Conservation (phyloP, 805 yeast species). For the Metschnikowia noctiluminum region DNA sequence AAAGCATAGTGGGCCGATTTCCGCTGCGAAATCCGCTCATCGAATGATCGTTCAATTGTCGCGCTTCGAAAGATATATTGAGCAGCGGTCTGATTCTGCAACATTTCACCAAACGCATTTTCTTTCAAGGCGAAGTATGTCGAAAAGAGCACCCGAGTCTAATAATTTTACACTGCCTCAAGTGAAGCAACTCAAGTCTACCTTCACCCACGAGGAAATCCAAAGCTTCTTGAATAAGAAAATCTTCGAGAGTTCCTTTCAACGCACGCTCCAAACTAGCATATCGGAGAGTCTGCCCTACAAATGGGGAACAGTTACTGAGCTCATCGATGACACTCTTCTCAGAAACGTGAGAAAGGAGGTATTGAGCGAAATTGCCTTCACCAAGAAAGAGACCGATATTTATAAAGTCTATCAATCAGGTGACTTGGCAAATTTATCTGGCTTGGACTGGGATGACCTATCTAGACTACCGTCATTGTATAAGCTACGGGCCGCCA, state of each 20-base stretch:
- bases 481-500: constrained; percentile 76
- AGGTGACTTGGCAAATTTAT: constrained; percentile 88
- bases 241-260: constrained; percentile 45
- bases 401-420: constrained; percentile 88
- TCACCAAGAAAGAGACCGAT: constrained; percentile 95
- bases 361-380: constrained; percentile 76
- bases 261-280: constrained; percentile 34
- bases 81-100: no score
- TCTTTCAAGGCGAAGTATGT: constrained; percentile 4
- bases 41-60: background rate
- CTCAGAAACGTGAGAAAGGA: constrained; percentile 80
- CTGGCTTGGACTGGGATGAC: constrained; percentile 79
- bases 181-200: constrained; percentile 8
- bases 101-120: no score
- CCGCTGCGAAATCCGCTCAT: background rate
- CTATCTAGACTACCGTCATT: constrained; percentile 69
- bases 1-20: background rate
- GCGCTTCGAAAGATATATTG: no score
- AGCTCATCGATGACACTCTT: constrained; percentile 71
- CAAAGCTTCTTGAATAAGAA: constrained; percentile 43
- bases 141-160: constrained; percentile 12
- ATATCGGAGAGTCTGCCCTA: constrained; percentile 70
- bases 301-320: constrained; percentile 81
- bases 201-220: constrained; percentile 33
- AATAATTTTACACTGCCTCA: background rate